A percentile compares a stretch with the other conserved stretches of the same genome.
These are phyloP conservation scores for Thelephora ganbajun DNA, from an alignment of 768 basidiomycete genomes.

Conservation along the genomic window DNA sequence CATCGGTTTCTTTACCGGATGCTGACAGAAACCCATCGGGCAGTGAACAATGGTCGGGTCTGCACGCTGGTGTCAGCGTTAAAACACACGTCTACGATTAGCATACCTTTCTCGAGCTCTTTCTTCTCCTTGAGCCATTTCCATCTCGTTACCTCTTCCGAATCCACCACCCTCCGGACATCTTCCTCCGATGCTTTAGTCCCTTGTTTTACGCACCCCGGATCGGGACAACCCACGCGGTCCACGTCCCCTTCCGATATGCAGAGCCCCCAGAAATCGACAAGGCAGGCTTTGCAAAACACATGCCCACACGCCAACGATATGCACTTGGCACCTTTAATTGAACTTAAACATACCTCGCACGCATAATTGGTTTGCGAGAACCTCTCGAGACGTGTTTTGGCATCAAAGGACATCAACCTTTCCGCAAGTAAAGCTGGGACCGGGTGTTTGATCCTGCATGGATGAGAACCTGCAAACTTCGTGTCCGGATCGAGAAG, in stretches of 20 bases:
- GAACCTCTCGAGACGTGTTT: conserved; percentile 37
- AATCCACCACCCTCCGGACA: conserved; percentile 47
- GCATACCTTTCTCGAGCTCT: conserved; percentile 54
- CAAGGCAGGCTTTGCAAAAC: conserved; percentile 72
- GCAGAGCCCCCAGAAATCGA: conserved; percentile 71
- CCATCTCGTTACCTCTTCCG: conserved; percentile 60
- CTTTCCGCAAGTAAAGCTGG: conserved; percentile 37
- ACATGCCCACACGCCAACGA: conserved; percentile 61
- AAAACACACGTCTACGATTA: background rate
- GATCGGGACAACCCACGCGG: conserved; percentile 71
- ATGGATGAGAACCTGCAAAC: conserved; percentile 3
- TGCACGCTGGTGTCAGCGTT: conserved; percentile 11
- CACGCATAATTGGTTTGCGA: conserved; percentile 54
- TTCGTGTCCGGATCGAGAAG: background rate
- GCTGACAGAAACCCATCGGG: conserved; percentile 69
- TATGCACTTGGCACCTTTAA: conserved; percentile 67
- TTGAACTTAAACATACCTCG: conserved; percentile 57
- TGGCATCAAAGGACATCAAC: conserved; percentile 35
- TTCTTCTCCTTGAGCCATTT: conserved; percentile 63
- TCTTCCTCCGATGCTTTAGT: conserved; percentile 57
- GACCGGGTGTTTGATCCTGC: conserved; percentile 41
- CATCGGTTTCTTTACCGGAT: conserved; percentile 51
- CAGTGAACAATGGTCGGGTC: conserved; percentile 76
- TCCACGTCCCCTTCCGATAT: conserved; percentile 69
- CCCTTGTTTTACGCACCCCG: conserved; percentile 55